Evolutionary conservation across 192 early-diverging fungal genomes (phyloP), one percentile per base, ranked within the genome.

Genomic region (Linnemannia hyalina): DNA sequence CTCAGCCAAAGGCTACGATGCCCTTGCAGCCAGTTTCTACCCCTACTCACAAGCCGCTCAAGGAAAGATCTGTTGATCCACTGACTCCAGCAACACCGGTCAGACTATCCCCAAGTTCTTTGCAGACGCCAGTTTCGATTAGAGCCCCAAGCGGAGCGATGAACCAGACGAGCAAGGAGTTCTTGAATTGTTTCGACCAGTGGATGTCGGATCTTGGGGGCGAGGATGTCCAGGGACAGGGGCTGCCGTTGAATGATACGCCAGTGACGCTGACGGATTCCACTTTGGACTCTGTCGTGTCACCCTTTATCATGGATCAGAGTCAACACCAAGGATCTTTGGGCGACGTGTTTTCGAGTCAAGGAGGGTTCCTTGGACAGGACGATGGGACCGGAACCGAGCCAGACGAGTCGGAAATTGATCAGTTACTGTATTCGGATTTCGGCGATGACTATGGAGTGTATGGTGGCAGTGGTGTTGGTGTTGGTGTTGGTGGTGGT

Each of bases 161-260:
- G 35, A 60, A 11, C 26, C 82, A 78, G 65, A 46, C 49, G 36
- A 83, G 68, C 60, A 77, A 68, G 35, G 83, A 85, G 23, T 78
- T 80, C 20, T 18, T 85, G 71, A 71, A 80, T 15, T 85, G 78
- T 63, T 85, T 85, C 73, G 83, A 85, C 23, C 78, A 85, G 29
- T 85, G 83, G 83, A 85, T 85, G 78, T 80, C 83, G 1, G 83
- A 85, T 75, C 73, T 79, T 22, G 77, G 77, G 9, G 68, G 35
- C 5, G 82, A 72, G 18, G 77, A 85, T 40, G 18, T 70, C 6
- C 38, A 35, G 5, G 60, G 38, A 1, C 38, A 35, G 5, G 60
- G 38, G 0, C 54, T 74, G 13, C 4, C 78, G 10, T 16, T 72
- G 8, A 40, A 26, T 11, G 60, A 65, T 29, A 65, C 60, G 29